Evolutionary conservation across 352 stramenopile genomes (phyloP), one percentile per base, ranked within the genome.

Genomic region (Nothophytophthora sp.): DNA sequence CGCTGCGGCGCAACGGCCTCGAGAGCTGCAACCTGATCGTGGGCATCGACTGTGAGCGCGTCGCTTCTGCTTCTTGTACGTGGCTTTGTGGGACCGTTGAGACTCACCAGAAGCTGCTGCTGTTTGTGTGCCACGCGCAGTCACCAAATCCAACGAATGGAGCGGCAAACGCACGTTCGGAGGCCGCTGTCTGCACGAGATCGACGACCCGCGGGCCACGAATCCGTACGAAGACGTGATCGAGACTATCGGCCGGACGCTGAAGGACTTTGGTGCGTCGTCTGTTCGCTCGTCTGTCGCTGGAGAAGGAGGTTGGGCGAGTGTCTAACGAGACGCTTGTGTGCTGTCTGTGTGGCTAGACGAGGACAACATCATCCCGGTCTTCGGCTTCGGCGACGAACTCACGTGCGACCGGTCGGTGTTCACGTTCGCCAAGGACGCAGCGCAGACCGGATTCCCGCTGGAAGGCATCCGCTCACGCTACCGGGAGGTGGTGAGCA

Each of bases 61-160:
- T 77, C 29, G 12, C 5, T 46, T 20, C 15, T 36, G 45, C 50
- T 34, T 30, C 23, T 39, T 41, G 9, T 34, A 34, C 20, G 22
- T 45, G 18, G 34, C 15, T 23, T 41, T 24, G 20, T 41, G 24
- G 18, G 39, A 16, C 24, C 47, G 12, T 27, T 45, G 36, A n/a
- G 38, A 42, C 35, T 48, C 45, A 56, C 16, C 4, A 6, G 19
- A 25, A 20, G 20, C 20, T 49, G 27, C 4, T 43, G 37, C 10
- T 41, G 32, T 36, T 18, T 35, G 7, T 49, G 2, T 28, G n/a
- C n/a, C n/a, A n/a, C 2, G 16, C 33, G 29, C 55, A 95, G 84
- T 87, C 66, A 96, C 86, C 40, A 96, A 94, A 61, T 93, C 81
- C 42, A 96, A 95, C 54, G 82, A 96, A 30, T 96, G 84, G 85